Evolutionary conservation across 2,329 filamentous ascomycete genomes (phyloP), one percentile per base, ranked within the genome.

Genomic region (Zelopaecilomyces penicillatus): DNA sequence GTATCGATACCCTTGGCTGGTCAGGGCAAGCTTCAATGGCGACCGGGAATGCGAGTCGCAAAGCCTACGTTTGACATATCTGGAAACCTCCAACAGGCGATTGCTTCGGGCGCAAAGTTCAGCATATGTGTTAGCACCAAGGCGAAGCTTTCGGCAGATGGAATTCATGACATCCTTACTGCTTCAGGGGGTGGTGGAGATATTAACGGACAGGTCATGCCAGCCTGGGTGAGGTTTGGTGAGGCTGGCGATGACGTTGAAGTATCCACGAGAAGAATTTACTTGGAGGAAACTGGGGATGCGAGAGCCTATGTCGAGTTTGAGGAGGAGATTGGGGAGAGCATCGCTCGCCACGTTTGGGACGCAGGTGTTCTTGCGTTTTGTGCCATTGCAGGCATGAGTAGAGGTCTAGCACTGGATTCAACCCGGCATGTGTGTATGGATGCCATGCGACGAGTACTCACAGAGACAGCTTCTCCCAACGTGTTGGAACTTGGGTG

Each of bases 281-380:
- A 53, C 6, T 40, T 64, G 31, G 57, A 53, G 5, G 55, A 54
- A 1, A 48, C 48, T 1, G 30, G 50, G 2, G 53, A 54, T 6
- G 50, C 50, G 11, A 38, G 57, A 3, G 52, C 57, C 1, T 52
- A 50, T 7, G 48, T 76, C 6, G 63, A 69, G 29, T 59, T 79
- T 4, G 70, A 75, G 43, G 77, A 80, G 48, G 74, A 78, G 42
- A 69, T 80, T 7, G 76, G 75, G 10, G 75, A 80, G 59, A 78
- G 74, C 54, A 79, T 80, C 44, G 75, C 76, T 1, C 69, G 76
- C 3, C 76, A 80, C 48, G 65, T 80, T 5, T 80, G 76, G 76
- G 76, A 80, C 42, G 75, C 69, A 1, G 76, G 76, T 1, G 61
- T 79, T 7, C 62, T 74, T 5, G 68, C 70, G 1, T 52, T 65